Percentiles rank a stretch among this genome's conserved stretches.
Conservation (phyloP, 1,284 basidiomycete species). For the Xerocomus minutiporus region DNA sequence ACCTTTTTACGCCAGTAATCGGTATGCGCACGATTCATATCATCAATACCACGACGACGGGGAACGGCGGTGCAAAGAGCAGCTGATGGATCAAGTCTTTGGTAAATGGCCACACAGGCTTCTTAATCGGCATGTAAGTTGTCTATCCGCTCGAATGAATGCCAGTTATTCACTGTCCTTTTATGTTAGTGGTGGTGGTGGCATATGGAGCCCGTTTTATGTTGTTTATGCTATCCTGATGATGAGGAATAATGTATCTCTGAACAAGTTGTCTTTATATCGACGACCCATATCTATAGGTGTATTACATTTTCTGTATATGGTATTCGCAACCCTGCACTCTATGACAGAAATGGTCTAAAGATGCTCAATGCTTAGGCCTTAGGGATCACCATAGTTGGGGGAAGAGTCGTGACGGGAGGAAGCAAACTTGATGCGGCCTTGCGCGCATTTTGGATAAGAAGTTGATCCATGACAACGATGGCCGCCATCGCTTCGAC, state of each 20-base stretch:
- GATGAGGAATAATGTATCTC: constrained; percentile 28
- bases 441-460: constrained; percentile 81
- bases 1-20: constrained; percentile 14
- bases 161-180: not conserved
- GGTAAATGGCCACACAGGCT: constrained; percentile 65
- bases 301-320: not conserved
- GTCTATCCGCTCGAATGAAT: constrained; percentile 5
- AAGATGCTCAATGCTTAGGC: constrained; percentile 18
- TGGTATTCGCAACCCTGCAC: not conserved
- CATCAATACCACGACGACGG: constrained; percentile 20
- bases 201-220: constrained; percentile 58
- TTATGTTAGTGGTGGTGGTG: constrained; percentile 72
- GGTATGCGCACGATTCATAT: constrained; percentile 4
- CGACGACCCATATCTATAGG: not conserved
- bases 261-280: not conserved
- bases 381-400: constrained; percentile 81
- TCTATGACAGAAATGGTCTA: not conserved
- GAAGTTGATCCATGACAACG: constrained; percentile 89
- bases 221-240: constrained; percentile 42
- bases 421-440: constrained; percentile 66
- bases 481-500: constrained; percentile 98
- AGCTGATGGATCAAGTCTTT: constrained; percentile 48
- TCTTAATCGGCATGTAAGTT: constrained; percentile 62
- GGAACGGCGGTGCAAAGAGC: constrained; percentile 34
- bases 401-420: constrained; percentile 78